Percentiles rank a stretch among this genome's conserved stretches.
These are phyloP conservation scores for Colletotrichum sp. DNA, from an alignment of 2,329 filamentous ascomycete genomes.

Conservation along the genomic window DNA sequence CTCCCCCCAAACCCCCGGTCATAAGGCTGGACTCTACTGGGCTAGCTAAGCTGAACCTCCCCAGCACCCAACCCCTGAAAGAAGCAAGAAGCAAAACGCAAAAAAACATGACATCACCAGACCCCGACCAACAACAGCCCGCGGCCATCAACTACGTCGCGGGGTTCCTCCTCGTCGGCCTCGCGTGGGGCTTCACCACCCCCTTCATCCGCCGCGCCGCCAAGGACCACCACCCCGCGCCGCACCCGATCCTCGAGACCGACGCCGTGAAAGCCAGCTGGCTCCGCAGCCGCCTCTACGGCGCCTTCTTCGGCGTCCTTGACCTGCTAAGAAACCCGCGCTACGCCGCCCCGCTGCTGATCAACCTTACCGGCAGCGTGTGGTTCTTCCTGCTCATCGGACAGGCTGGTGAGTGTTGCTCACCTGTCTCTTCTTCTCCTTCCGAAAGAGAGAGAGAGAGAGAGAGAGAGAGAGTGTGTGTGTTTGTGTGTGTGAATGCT, in stretches of 20 bases:
- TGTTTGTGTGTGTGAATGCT: too few species aligned
- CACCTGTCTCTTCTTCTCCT: neutral
- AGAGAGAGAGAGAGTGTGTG: too few species aligned
- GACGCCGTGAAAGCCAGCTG: conserved; percentile 60
- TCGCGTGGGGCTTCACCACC: conserved; percentile 93
- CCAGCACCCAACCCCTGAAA: neutral
- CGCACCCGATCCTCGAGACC: conserved; percentile 59
- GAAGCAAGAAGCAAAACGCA: neutral
- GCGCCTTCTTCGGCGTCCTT: conserved; percentile 74
- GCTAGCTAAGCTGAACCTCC: neutral
- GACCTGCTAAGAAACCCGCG: conserved; percentile 82
- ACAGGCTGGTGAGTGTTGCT: conserved; percentile 76
- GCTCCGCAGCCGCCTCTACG: conserved; percentile 66
- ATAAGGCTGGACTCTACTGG: neutral
- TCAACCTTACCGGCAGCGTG: conserved; percentile 91
- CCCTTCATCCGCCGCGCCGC: conserved; percentile 91
- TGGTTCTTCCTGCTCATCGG: conserved; percentile 98
- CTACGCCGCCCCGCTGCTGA: conserved; percentile 82
- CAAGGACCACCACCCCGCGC: conserved; percentile 70
- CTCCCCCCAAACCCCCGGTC: neutral
- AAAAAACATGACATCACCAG: conserved; percentile 13
- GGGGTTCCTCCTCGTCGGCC: conserved; percentile 87
- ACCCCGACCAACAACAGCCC: conserved; percentile 37
- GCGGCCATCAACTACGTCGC: conserved; percentile 81
- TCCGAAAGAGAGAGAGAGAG: conserved; percentile 62